Evolutionary conservation across 2,329 filamentous ascomycete genomes (phyloP), one percentile per base, ranked within the genome.

Genomic region (Coniella lustricola): DNA sequence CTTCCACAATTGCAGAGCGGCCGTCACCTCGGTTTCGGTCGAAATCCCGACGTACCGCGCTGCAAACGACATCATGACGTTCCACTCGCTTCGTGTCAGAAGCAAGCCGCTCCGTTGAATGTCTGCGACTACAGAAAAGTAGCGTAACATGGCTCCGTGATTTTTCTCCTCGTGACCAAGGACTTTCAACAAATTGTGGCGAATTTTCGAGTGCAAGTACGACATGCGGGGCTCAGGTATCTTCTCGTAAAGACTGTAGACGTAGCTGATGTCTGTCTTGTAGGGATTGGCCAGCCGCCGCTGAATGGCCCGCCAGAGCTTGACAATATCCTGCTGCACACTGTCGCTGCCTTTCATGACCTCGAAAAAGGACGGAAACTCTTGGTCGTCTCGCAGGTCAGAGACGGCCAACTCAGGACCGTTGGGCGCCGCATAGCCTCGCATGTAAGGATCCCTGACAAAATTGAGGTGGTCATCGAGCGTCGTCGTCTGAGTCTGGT

Each of bases 121-220:
- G 59, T 98, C 91, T 54, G 90, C 82, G 16, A 97, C 74, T 20
- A 96, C 71, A 4, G 82, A 81, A 54, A 96, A 84, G 66, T 91
- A 97, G 47, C 87, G 84, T 58, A 87, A 72, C 85, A 90, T 94
- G 40, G 81, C 75, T 54, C 67, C 71, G 14, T 75, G 64, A 43
- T 75, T 68, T 49, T 79, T 76, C 43, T 77, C 72, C 8, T 81
- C 77, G 39, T 78, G 75, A 17, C 85, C 82, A 54, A 95, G 77
- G 36, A 82, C 77, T 47, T 77, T 79, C 45, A 95, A 70, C 17
- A 95, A 69, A 7, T 71, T 65, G 46, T 82, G 80, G 16, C 90
- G 77, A 41, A 81, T 67, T 12, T 64, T 60, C 51, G 70, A 67
- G 8, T 69, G 67, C 2, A 83, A 60, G 44, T 74, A 65, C 3